A percentile compares a stretch with the other conserved stretches of the same genome.
Evolutionary conservation across 2,329 filamentous ascomycete species (phyloP).

Genomic region (Colletotrichum musicola): DNA sequence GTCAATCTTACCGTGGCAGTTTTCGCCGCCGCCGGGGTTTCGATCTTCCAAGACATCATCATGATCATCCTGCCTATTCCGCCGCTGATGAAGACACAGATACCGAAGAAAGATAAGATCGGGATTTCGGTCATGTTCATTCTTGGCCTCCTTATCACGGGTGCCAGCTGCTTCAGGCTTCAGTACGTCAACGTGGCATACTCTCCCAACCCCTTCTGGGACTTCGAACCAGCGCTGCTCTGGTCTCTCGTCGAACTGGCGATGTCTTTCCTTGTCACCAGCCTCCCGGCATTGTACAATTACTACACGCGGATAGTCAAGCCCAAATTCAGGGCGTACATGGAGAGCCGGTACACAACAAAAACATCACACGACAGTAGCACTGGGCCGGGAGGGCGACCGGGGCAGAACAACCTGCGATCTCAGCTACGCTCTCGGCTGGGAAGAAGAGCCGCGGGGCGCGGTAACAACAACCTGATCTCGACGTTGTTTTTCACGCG

Average conservation of each 20-base stretch:
- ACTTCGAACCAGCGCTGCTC: slow-evolving; percentile 20
- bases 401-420: background rate
- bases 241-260: slow-evolving; percentile 23
- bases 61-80: slow-evolving; percentile 25
- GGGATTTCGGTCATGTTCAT: slow-evolving; percentile 9
- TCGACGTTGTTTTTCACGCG: slow-evolving; percentile 1
- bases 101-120: slow-evolving; percentile 14
- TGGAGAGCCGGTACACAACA: background rate
- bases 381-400: background rate
- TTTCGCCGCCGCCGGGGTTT: background rate
- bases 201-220: slow-evolving; percentile 24
- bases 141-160: slow-evolving; percentile 11
- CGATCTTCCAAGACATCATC: slow-evolving; percentile 18
- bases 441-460: background rate
- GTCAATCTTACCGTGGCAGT: slow-evolving; percentile 10
- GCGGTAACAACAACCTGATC: background rate
- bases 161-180: slow-evolving; percentile 15
- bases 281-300: slow-evolving; percentile 11
- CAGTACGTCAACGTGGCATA: slow-evolving; percentile 17
- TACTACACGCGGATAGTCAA: background rate
- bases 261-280: slow-evolving; percentile 22
- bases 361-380: background rate
- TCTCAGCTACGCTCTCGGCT: background rate
- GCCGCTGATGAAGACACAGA: slow-evolving; percentile 5
- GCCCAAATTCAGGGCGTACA: slow-evolving; percentile 9